Conservation (phyloP, 1,284 basidiomycete species). For the Caloboletus firmus region DNA sequence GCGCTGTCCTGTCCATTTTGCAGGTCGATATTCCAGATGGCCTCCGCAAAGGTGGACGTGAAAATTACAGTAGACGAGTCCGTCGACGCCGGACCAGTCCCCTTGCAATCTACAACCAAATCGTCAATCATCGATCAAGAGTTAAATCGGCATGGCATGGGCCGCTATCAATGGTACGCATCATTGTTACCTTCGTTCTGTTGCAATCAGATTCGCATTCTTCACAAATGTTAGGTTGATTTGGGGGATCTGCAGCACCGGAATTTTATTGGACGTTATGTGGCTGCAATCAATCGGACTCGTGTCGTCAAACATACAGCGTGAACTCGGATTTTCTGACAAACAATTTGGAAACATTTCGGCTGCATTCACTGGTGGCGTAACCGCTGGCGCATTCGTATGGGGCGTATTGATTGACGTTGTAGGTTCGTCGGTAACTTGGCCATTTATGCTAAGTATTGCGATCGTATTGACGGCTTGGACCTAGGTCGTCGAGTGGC, state of each 20-base stretch:
- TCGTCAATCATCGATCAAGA: constrained; percentile 16
- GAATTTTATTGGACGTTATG: constrained; percentile 12
- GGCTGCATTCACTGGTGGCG: background rate
- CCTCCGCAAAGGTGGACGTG: background rate
- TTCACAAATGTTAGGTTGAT: constrained; percentile 17
- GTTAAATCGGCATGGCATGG: constrained; percentile 18
- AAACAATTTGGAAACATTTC: constrained; percentile 14
- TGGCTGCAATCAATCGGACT: constrained; percentile 9
- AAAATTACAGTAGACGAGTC: background rate
- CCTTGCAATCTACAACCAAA: constrained; percentile 5
- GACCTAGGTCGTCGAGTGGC: constrained; percentile 18
- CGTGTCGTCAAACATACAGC: constrained; percentile 7
- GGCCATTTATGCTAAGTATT: too few species aligned
- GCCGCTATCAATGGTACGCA: constrained; percentile 19
- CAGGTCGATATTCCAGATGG: background rate
- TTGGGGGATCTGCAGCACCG: constrained; percentile 17
- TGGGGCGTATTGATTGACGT: constrained; percentile 20
- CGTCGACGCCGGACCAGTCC: background rate
- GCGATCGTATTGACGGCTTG: background rate
- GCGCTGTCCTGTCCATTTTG: background rate
- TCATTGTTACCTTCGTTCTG: background rate
- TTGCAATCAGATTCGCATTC: background rate
- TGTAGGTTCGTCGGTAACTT: constrained; percentile 10
- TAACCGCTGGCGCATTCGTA: constrained; percentile 10
- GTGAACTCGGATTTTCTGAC: constrained; percentile 21